A percentile compares a stretch with the other conserved stretches of the same genome.
Conservation (phyloP, 140 eudicot genomes). For the Ambrosia hybrid region DNA sequence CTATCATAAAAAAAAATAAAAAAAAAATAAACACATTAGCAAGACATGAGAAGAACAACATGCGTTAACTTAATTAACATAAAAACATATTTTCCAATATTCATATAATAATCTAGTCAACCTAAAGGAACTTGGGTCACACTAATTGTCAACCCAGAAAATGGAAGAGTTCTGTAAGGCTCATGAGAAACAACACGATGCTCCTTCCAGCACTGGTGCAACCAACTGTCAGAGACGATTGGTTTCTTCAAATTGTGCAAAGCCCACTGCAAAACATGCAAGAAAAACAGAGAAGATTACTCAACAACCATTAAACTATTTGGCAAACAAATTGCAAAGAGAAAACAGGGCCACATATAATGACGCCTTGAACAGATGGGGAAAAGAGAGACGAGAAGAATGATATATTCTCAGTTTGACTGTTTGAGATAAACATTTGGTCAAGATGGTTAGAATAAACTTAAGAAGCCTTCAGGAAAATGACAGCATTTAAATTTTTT, state of each 20-base stretch:
- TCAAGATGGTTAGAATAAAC: too few relatives aligned
- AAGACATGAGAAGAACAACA: not conserved
- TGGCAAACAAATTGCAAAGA: not conserved
- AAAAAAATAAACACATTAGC: conserved; percentile 3
- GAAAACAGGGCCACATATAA: too few relatives aligned
- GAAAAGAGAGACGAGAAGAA: too few relatives aligned
- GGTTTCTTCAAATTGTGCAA: conserved; percentile 72
- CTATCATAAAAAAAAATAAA: conserved; percentile 31
- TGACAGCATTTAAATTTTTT: too few relatives aligned
- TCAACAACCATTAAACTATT: conserved; percentile 13
- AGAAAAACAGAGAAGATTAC: conserved; percentile 15
- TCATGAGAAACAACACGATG: conserved; percentile 96
- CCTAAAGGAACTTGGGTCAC: conserved; percentile 83
- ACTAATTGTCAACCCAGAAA: conserved; percentile 77
- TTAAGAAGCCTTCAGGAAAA: too few relatives aligned
- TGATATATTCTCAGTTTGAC: too few relatives aligned
- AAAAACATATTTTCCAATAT: not conserved
- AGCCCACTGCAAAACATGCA: conserved; percentile 74
- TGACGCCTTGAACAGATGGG: too few relatives aligned
- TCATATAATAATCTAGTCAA: conserved; percentile 26
- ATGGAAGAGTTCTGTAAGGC: conserved; percentile 82
- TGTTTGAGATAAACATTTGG: too few relatives aligned
- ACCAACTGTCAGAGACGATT: conserved; percentile 77
- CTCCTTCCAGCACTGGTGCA: conserved; percentile 95
- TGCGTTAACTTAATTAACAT: too few relatives aligned